Conservation (phyloP, 345 rosid species). For the Fremontodendron californicum region DNA sequence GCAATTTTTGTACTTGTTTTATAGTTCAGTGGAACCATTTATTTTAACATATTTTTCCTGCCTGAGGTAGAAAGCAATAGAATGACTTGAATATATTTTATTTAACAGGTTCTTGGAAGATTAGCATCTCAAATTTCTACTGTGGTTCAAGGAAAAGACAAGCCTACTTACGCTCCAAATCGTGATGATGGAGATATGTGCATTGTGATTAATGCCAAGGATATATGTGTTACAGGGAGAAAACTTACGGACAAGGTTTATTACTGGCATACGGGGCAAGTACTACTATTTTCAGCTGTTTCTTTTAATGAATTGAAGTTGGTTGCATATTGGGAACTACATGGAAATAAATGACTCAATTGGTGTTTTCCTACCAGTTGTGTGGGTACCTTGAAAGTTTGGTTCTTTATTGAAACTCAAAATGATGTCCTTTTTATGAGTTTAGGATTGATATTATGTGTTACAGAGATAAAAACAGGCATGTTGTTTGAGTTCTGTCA, state of each 20-base stretch:
- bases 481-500: not conserved
- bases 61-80: not conserved
- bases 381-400: not conserved
- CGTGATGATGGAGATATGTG: constrained; percentile 97
- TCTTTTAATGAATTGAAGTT: not conserved
- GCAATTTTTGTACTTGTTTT: not conserved
- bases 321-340: not conserved
- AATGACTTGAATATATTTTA: not conserved
- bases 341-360: not conserved
- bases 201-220: constrained; percentile 95
- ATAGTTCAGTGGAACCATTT: not conserved
- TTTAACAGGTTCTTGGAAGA: constrained; percentile 82
- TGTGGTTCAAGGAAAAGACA: constrained; percentile 92
- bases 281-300: constrained; percentile 14
- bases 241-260: constrained; percentile 91
- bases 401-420: not conserved
- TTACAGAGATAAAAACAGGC: not conserved
- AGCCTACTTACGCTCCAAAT: constrained; percentile 86
- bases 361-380: not conserved
- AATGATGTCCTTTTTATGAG: not conserved
- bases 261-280: constrained; percentile 94
- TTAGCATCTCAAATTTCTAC: constrained; percentile 91
- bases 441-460: not conserved
- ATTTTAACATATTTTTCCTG: not conserved
- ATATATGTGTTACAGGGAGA: constrained; percentile 76